Base-by-base conservation (phyloP, 208 protist species). In the Novymonas esmeraldas region DNA sequence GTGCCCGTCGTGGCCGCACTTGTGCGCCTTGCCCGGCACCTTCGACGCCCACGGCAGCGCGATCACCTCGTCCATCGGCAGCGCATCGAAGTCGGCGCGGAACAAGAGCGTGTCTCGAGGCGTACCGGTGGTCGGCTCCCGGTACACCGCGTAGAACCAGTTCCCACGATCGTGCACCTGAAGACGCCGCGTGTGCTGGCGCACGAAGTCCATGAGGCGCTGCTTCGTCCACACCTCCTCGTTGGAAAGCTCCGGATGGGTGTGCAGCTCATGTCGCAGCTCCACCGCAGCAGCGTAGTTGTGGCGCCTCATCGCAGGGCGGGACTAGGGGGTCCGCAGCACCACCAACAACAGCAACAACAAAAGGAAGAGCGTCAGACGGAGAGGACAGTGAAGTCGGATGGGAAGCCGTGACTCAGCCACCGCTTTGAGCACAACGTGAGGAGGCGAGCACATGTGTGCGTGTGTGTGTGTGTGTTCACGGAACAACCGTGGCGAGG, bases 201-300 rank as follows among this genome's bases (percentile, higher is more conserved):
- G 45, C 28, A 76, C 22, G 38, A 78, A 82, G 10, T 73, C 67
- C 13, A 82, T 24, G 38, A 82, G 57, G 48, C 61, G 59, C 38
- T 67, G 61, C 70, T 76, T 82, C 14, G 77, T 82, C 77, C 77
- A 82, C n/a, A 82, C 70, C 63, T 82, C 77, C 62, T 77, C 77
- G 51, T 75, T 82, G 34, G 77, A 78, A n/a, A 77, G 70, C 64
- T 82, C 77, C 4, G 77, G 71, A 60, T 82, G 77, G 16, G 51
- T 65, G 56, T 82, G 71, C 3, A 82, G 67, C 70, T 73, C 71
- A 39, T 77, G 77, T 18, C 71, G 77, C 6, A 78, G 77, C 46
- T 73, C 67, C 44, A 73, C 66, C 22, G 56, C 77, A 0, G 59
- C 55, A 0, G 58, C 66, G 49, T 54, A 65, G 61, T 61, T 65